These are phyloP conservation scores for Fusarium cyanostomum DNA, from an alignment of 2,329 filamentous ascomycete species.

Conservation along the genomic window DNA sequence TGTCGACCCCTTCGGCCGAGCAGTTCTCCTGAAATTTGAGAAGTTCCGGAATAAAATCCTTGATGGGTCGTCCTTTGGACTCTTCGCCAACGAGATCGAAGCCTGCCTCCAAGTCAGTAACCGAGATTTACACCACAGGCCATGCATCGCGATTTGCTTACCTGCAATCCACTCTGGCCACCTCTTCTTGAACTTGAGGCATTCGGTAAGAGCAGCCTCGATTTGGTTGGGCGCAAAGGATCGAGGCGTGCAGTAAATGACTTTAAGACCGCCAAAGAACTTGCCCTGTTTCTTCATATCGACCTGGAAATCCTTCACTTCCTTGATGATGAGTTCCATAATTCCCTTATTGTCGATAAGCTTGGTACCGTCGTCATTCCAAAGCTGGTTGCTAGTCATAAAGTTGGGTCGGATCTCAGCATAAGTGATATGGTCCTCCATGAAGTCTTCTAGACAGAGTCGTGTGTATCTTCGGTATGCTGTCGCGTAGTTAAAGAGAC, in stretches of 20 bases:
- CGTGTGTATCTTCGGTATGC: slow-evolving; percentile 70
- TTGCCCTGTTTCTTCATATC: slow-evolving; percentile 41
- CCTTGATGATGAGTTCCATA: slow-evolving; percentile 67
- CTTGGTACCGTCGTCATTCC: slow-evolving; percentile 62
- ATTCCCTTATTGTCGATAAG: slow-evolving; percentile 66
- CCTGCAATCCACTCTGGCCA: slow-evolving; percentile 71
- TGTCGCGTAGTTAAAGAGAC: slow-evolving; percentile 72
- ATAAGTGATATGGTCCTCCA: slow-evolving; percentile 73
- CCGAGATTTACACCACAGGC: too few species aligned
- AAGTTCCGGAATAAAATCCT: slow-evolving; percentile 64
- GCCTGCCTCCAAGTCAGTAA: slow-evolving; percentile 51
- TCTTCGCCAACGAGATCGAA: slow-evolving; percentile 79
- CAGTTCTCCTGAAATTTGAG: slow-evolving; percentile 66
- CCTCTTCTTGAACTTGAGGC: slow-evolving; percentile 65
- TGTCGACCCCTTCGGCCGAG: slow-evolving; percentile 57
- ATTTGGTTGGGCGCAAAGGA: slow-evolving; percentile 63
- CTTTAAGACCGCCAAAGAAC: slow-evolving; percentile 71
- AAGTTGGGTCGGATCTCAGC: slow-evolving; percentile 77
- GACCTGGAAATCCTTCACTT: slow-evolving; percentile 59
- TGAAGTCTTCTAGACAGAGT: slow-evolving; percentile 68
- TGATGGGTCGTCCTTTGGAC: slow-evolving; percentile 66
- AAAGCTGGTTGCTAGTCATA: slow-evolving; percentile 70
- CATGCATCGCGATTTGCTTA: slow-evolving; percentile 46
- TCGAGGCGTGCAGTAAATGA: slow-evolving; percentile 76
- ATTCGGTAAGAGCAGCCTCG: slow-evolving; percentile 65